phyloP scores from a whole-genome alignment of 768 basidiomycete species.

The Mycena galericulata region DNA sequence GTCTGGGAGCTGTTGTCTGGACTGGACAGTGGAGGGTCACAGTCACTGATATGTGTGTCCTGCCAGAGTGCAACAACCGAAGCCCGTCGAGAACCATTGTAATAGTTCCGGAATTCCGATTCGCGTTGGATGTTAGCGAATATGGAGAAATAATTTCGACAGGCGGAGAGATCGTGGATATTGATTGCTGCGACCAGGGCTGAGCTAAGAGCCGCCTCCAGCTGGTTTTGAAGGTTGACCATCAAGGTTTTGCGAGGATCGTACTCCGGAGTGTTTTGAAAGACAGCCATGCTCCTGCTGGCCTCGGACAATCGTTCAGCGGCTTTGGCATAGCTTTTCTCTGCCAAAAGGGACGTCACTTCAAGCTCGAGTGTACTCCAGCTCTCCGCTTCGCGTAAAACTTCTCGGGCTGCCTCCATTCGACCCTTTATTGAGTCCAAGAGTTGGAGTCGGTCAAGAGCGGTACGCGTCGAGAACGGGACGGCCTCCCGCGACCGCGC shows the following conservation, averaged over 20 bases:
- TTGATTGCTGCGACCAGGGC: slow-evolving; percentile 90
- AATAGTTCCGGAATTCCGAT: slow-evolving; percentile 93
- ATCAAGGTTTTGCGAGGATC: slow-evolving; percentile 87
- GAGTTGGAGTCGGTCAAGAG: slow-evolving; percentile 81
- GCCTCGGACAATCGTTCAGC: slow-evolving; percentile 95
- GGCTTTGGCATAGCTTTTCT: slow-evolving; percentile 86
- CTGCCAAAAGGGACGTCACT: slow-evolving; percentile 84
- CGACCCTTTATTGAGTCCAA: slow-evolving; percentile 86
- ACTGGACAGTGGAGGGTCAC: slow-evolving; percentile 48
- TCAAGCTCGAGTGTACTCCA: slow-evolving; percentile 97
- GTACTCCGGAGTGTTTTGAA: slow-evolving; percentile 93
- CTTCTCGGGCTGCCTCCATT: slow-evolving; percentile 92
- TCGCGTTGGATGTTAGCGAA: slow-evolving; percentile 94
- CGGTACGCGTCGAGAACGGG: slow-evolving; percentile 68
- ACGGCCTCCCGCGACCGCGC: slow-evolving; percentile 63
- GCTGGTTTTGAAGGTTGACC: slow-evolving; percentile 94
- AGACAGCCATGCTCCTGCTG: slow-evolving; percentile 88
- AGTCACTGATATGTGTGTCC: slow-evolving; percentile 64
- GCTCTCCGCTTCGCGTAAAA: slow-evolving; percentile 93
- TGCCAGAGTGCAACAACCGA: slow-evolving; percentile 79
- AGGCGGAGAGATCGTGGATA: slow-evolving; percentile 77
- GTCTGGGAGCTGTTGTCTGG: slow-evolving; percentile 44
- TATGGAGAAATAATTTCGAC: slow-evolving; percentile 84
- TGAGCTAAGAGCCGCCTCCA: slow-evolving; percentile 93
- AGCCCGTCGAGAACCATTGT: slow-evolving; percentile 85